Conservation (phyloP, 202 grass and related monocot species). For the Bolboschoenoplectus hybrid region DNA sequence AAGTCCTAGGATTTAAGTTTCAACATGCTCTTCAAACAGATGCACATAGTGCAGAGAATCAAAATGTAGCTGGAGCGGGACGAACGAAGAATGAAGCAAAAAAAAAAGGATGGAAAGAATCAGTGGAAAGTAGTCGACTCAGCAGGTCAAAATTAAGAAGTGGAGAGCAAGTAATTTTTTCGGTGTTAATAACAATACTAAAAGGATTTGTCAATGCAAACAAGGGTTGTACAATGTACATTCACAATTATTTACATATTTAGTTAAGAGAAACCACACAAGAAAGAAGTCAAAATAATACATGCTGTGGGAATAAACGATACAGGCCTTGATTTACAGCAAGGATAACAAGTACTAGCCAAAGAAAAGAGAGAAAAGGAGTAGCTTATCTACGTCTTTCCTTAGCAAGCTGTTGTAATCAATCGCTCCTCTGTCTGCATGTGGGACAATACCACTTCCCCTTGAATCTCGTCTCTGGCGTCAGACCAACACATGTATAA, state of each 20-base stretch:
- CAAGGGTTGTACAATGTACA: not conserved
- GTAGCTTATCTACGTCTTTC: not conserved
- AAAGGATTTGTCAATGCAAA: not conserved
- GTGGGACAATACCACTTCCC: constrained; percentile 99
- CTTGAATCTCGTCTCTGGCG: constrained; percentile 97
- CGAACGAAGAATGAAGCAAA: not conserved
- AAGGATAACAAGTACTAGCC: not conserved
- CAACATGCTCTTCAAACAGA: no score
- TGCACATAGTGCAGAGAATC: not conserved
- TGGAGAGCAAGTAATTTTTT: not conserved
- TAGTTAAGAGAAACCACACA: not conserved
- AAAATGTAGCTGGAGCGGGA: not conserved
- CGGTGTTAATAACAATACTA: not conserved
- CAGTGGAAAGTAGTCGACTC: not conserved
- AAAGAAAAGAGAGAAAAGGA: not conserved
- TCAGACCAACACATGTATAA: constrained; percentile 91
- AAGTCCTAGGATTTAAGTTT: no score
- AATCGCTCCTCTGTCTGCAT: constrained; percentile 53
- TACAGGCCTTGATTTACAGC: constrained; percentile 10
- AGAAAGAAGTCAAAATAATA: not conserved
- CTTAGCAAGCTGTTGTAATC: constrained; percentile 14
- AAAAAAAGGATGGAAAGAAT: not conserved
- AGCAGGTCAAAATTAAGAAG: not conserved
- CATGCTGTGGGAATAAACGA: not conserved
- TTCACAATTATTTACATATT: constrained; percentile 30